Conservation (phyloP, 257 asterid species). For the Haberlea rhodopensis region DNA sequence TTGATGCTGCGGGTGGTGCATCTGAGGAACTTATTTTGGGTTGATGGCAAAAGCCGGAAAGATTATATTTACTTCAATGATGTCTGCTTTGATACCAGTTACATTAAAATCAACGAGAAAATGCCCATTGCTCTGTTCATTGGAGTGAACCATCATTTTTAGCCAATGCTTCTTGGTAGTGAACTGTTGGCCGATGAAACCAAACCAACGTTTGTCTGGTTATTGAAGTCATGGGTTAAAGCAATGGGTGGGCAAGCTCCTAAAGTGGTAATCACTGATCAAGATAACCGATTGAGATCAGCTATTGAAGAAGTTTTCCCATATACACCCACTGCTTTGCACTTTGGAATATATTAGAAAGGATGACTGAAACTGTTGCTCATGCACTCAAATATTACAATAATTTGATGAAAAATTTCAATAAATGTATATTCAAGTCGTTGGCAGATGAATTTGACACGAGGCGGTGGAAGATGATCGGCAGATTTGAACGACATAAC, state of each 20-base stretch:
- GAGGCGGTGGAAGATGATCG: conserved; percentile 98
- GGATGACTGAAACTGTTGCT: conserved; percentile 61
- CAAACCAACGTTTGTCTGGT: conserved; percentile 74
- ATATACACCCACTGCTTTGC: conserved; percentile 70
- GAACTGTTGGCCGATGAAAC: conserved; percentile 78
- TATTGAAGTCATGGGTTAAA: conserved; percentile 91
- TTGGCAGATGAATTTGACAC: conserved; percentile 84
- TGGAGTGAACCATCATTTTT: conserved; percentile 96
- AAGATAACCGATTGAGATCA: conserved; percentile 60
- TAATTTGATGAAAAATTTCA: conserved; percentile 62
- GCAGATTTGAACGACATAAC: conserved; percentile 84
- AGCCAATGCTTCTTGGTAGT: conserved; percentile 88
- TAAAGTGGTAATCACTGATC: conserved; percentile 72
- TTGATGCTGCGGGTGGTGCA: conserved; percentile 49
- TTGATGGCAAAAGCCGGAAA: conserved; percentile 83
- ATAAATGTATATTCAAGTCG: conserved; percentile 81
- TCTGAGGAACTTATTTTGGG: conserved; percentile 86
- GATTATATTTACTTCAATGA: conserved; percentile 74
- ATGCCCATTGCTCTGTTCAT: conserved; percentile 81
- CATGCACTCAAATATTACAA: conserved; percentile 64
- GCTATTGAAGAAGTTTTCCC: conserved; percentile 79
- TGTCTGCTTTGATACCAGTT: conserved; percentile 78
- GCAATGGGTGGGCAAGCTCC: conserved; percentile 90
- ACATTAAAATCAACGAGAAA: conserved; percentile 69
- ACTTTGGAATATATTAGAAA: conserved; percentile 88